Percentiles rank a stretch among this genome's conserved stretches.
Conservation (phyloP, 2,329 filamentous ascomycete species). For the Fusarium nematophilum region DNA sequence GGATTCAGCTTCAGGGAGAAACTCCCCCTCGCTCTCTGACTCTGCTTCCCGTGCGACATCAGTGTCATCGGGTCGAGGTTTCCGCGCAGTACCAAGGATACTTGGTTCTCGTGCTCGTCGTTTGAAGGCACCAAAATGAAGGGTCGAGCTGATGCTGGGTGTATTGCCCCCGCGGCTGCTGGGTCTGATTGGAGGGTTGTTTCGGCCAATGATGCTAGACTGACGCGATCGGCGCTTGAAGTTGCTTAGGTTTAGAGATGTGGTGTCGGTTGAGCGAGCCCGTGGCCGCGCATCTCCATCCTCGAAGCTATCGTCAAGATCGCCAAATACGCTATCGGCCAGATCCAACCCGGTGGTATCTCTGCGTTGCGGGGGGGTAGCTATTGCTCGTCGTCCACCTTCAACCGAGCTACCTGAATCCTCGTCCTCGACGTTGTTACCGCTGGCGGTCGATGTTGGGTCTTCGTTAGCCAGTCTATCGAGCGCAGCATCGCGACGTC, state of each 20-base stretch:
- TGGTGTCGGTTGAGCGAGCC: conserved; percentile 56
- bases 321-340: conserved; percentile 60
- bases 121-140: conserved; percentile 69
- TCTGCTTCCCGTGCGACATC: conserved; percentile 47
- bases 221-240: conserved; percentile 60
- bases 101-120: conserved; percentile 70
- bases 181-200: conserved; percentile 64
- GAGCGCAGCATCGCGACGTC: conserved; percentile 52
- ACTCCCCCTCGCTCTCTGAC: conserved; percentile 57
- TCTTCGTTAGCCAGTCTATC: conserved; percentile 50
- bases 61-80: conserved; percentile 49
- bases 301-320: conserved; percentile 57
- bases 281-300: conserved; percentile 51
- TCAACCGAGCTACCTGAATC: conserved; percentile 51
- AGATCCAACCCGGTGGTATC: conserved; percentile 62
- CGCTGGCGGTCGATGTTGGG: conserved; percentile 45
- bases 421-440: conserved; percentile 42
- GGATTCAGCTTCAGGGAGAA: conserved; percentile 75
- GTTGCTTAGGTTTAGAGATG: conserved; percentile 59
- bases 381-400: conserved; percentile 50
- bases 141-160: conserved; percentile 60
- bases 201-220: conserved; percentile 63
- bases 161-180: conserved; percentile 63
- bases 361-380: conserved; percentile 50
- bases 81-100: conserved; percentile 67